Evolutionary conservation across 805 yeast genomes (phyloP), one percentile per base, ranked within the genome.

Genomic region (Debaryomyces hansenii): DNA sequence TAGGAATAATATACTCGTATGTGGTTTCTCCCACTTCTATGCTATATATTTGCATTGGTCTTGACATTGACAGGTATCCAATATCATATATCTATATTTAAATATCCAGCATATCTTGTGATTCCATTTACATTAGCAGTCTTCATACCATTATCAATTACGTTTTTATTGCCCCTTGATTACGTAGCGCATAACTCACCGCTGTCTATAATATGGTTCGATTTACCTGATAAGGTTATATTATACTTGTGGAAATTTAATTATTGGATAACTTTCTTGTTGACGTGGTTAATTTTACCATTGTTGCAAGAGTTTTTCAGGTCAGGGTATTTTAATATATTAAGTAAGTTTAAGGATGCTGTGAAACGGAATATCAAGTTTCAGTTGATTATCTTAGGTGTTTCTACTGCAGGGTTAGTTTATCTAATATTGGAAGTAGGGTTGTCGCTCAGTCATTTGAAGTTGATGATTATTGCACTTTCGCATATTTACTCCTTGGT

Each of bases 281-380:
- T 88, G 45, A 89, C 95, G 36, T 89, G 96, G 96, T 66, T 80
- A 5, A 51, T 87, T 1, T 63, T 89, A 41, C 96, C 96, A 0
- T 66, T 84, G 29, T 68, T 86, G 20, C 94, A 88, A 60, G 84
- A 83, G 54, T 89, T 78, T 69, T 84, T 81, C 54, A 78, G 81
- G 41, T 83, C 89, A 2, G 95, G 96, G 8, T 77, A 83, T 59
- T 79, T 74, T 56, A 77, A 77, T 35, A 71, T 72, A 5, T 48
- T 62, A 5, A 66, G 67, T 14, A 70, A 78, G 47, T 59, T 87
- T 42, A 68, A 64, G 44, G 87, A 85, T 47, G 84, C 95, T 0
- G 46, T 84, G 32, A 65, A 72, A 37, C 68, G 70, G 41, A 80
- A 87, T 49, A 56, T 85, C 16, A 77, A 75, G 55, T 87, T 82